Evolutionary conservation across 129 eudicot species (phyloP).

Genomic region (Flaveria brownii): DNA sequence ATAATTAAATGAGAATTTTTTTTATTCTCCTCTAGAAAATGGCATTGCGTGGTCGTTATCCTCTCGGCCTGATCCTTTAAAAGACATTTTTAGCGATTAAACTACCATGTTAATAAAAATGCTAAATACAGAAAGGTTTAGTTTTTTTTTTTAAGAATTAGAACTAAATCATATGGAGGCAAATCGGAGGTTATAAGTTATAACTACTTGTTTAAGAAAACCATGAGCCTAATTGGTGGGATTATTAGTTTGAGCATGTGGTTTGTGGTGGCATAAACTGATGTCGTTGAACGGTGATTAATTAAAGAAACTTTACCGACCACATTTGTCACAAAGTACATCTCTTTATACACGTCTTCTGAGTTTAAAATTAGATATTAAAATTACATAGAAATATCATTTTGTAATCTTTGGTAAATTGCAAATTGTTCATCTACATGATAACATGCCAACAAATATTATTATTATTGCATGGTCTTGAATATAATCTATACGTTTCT

Average conservation of each 20-base stretch:
- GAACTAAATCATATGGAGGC: not conserved
- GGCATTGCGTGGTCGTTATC: no score
- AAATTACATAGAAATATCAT: not conserved
- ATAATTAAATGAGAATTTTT: no score
- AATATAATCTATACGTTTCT: no score
- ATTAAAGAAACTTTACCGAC: constrained; percentile 4
- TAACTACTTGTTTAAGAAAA: constrained; percentile 6
- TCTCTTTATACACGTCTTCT: not conserved
- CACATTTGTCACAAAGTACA: not conserved
- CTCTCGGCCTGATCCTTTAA: not conserved
- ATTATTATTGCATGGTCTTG: no score
- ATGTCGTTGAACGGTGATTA: not conserved
- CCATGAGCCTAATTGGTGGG: constrained; percentile 17
- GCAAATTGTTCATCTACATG: no score
- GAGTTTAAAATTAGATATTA: not conserved
- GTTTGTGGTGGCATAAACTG: constrained; percentile 13
- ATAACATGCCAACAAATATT: no score
- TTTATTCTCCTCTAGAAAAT: no score
- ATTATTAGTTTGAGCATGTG: constrained; percentile 22
- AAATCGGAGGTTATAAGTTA: not conserved
- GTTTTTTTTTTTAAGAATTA: not conserved
- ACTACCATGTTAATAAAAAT: not conserved
- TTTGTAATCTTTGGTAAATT: not conserved
- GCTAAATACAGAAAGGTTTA: not conserved
- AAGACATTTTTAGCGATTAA: not conserved